Evolutionary conservation across 2,329 filamentous ascomycete genomes (phyloP).

Genomic region (Colletotrichum incanum): DNA sequence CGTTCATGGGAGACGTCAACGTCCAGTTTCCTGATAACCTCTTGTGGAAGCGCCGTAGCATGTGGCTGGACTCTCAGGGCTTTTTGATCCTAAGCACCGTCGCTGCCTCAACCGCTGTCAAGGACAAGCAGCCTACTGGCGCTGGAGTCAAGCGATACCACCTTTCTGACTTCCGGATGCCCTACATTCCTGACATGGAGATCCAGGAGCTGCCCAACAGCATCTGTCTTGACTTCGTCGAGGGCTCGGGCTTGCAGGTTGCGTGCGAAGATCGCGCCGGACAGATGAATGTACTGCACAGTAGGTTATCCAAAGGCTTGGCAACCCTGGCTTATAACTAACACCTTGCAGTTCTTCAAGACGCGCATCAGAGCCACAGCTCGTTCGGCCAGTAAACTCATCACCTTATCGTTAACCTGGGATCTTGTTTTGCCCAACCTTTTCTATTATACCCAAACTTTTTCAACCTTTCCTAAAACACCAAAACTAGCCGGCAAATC

Average conservation of each 20-base stretch:
- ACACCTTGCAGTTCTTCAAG: slow-evolving; percentile 58
- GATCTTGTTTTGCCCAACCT: slow-evolving; percentile 13
- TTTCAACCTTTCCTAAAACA: slow-evolving; percentile 9
- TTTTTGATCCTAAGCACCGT: slow-evolving; percentile 85
- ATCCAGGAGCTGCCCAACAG: slow-evolving; percentile 94
- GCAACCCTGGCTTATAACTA: slow-evolving; percentile 43
- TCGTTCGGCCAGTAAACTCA: slow-evolving; percentile 50
- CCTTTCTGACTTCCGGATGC: slow-evolving; percentile 84
- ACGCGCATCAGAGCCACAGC: slow-evolving; percentile 57
- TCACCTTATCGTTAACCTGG: background rate
- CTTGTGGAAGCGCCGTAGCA: slow-evolving; percentile 93
- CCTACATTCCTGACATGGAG: slow-evolving; percentile 90
- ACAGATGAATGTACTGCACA: slow-evolving; percentile 68
- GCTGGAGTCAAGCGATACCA: slow-evolving; percentile 82
- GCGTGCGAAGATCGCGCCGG: slow-evolving; percentile 75
- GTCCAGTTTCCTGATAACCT: slow-evolving; percentile 97
- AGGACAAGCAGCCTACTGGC: slow-evolving; percentile 68
- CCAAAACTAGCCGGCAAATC: slow-evolving; percentile 16
- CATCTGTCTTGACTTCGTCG: slow-evolving; percentile 73
- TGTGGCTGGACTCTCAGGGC: slow-evolving; percentile 87
- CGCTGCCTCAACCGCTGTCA: slow-evolving; percentile 57
- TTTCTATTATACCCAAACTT: slow-evolving; percentile 36
- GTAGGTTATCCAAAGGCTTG: slow-evolving; percentile 57
- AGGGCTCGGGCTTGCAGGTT: slow-evolving; percentile 74
- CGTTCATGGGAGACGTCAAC: slow-evolving; percentile 91